Evolutionary conservation across 2,329 filamentous ascomycete species (phyloP).

Genomic region (Penicillium nordicum): DNA sequence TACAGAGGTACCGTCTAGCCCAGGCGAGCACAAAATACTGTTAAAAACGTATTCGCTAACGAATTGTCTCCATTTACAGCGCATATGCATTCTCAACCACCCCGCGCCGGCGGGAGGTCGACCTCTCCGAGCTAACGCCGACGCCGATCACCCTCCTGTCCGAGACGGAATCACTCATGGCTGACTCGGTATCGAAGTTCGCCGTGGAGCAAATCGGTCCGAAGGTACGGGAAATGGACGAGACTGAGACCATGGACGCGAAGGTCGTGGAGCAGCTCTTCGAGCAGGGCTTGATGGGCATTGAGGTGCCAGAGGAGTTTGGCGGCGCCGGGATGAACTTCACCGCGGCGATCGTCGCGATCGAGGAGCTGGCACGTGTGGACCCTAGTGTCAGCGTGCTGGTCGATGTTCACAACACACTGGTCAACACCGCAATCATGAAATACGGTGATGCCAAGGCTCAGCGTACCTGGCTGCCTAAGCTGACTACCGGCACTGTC

Average conservation of each 20-base stretch:
- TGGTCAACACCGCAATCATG: constrained; percentile 89
- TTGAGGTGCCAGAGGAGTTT: constrained; percentile 96
- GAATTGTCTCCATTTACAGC: constrained; percentile 22
- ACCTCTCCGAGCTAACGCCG: constrained; percentile 75
- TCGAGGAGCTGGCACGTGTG: constrained; percentile 90
- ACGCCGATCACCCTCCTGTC: constrained; percentile 92
- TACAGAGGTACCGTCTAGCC: constrained; percentile 38
- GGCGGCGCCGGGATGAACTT: constrained; percentile 99
- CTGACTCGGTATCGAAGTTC: constrained; percentile 85
- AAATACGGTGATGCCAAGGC: constrained; percentile 75
- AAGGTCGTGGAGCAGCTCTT: constrained; percentile 86
- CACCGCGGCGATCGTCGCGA: constrained; percentile 89
- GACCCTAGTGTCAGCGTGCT: constrained; percentile 94
- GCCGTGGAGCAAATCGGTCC: constrained; percentile 84
- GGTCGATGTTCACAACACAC: constrained; percentile 96
- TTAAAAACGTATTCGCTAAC: not conserved
- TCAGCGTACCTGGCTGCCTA: constrained; percentile 86
- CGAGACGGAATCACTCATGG: constrained; percentile 85
- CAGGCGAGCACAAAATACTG: not conserved
- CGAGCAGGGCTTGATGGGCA: constrained; percentile 94
- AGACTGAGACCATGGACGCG: constrained; percentile 90
- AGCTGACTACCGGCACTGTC: constrained; percentile 83
- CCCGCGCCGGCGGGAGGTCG: constrained; percentile 50
- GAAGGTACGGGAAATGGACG: constrained; percentile 95
- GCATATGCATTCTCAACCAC: constrained; percentile 61